Percentiles rank a stretch among this genome's conserved stretches.
Evolutionary conservation across 208 protist species (phyloP).

Genomic region (Phytomonas sp.): DNA sequence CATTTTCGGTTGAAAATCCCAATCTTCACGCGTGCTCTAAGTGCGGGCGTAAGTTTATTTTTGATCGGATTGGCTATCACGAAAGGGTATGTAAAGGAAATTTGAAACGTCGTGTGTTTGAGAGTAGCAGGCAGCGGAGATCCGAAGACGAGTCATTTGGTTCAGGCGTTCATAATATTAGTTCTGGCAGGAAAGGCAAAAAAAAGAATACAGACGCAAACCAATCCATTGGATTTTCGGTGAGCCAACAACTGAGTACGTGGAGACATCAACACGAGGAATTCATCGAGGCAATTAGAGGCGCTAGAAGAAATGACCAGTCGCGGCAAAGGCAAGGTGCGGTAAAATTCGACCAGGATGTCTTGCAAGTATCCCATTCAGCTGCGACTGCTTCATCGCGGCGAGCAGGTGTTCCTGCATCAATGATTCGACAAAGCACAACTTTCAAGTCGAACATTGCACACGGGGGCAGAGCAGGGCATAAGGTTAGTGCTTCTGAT

Average conservation of each 20-base stretch:
- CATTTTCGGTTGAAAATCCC: conserved; percentile 19
- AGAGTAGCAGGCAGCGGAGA: conserved; percentile 67
- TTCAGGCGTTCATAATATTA: conserved; percentile 18
- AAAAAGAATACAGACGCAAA: conserved; percentile 12
- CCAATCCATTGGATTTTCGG: background rate
- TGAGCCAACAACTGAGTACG: conserved; percentile 20
- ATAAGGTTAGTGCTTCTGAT: conserved; percentile 3
- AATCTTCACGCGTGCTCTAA: conserved; percentile 81
- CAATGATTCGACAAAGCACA: conserved; percentile 52
- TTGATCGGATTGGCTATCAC: conserved; percentile 85
- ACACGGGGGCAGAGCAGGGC: conserved; percentile 25
- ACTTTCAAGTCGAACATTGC: conserved; percentile 40
- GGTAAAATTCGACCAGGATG: background rate
- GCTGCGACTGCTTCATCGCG: conserved; percentile 1
- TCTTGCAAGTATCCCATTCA: background rate
- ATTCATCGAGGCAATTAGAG: conserved; percentile 75
- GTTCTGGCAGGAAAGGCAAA: conserved; percentile 9
- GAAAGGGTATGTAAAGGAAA: conserved; percentile 83
- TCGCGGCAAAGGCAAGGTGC: conserved; percentile 48
- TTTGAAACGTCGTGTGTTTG: conserved; percentile 64
- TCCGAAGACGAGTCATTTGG: conserved; percentile 19
- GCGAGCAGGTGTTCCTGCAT: conserved; percentile 29
- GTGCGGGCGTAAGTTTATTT: conserved; percentile 83
- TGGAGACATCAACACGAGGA: conserved; percentile 88
- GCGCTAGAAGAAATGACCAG: conserved; percentile 24